A percentile compares a stretch with the other conserved stretches of the same genome.
Evolutionary conservation across 345 rosid species (phyloP).

Genomic region (Lumnitzera racemosa): DNA sequence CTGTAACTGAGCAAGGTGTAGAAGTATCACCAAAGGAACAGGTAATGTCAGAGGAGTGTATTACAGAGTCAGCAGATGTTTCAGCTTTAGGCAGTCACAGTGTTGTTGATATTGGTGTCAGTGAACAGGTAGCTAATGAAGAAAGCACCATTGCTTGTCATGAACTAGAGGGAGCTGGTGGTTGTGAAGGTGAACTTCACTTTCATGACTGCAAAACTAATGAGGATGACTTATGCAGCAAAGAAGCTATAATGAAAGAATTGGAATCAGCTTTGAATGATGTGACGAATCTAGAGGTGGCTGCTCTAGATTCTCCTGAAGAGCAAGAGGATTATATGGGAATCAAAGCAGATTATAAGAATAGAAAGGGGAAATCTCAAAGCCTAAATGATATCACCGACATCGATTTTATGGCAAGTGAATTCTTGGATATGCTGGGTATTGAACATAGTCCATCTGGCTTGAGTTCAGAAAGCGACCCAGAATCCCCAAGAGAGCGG

Average conservation of each 20-base stretch:
- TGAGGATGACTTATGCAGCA: constrained; percentile 36
- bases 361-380: constrained; percentile 27
- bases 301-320: constrained; percentile 45
- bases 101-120: constrained; percentile 23
- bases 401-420: constrained; percentile 63
- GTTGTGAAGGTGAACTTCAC: constrained; percentile 15
- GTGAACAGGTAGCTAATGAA: constrained; percentile 19
- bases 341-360: constrained; percentile 18
- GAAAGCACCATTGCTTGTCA: constrained; percentile 25
- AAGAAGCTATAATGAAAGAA: constrained; percentile 66
- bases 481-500: constrained; percentile 93
- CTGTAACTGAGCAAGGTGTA: constrained; percentile 28
- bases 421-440: constrained; percentile 79
- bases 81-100: constrained; percentile 20
- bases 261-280: constrained; percentile 61
- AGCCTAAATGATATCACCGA: constrained; percentile 52
- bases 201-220: constrained; percentile 17
- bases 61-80: constrained; percentile 13
- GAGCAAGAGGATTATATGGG: constrained; percentile 31
- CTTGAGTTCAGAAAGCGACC: constrained; percentile 68
- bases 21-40: constrained; percentile 27
- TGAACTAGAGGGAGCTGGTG: constrained; percentile 15
- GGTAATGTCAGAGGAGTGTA: constrained; percentile 19
- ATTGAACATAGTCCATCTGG: constrained; percentile 68
- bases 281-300: constrained; percentile 53